phyloP scores from a whole-genome alignment of 345 rosid species.

The Arabis alpina region DNA sequence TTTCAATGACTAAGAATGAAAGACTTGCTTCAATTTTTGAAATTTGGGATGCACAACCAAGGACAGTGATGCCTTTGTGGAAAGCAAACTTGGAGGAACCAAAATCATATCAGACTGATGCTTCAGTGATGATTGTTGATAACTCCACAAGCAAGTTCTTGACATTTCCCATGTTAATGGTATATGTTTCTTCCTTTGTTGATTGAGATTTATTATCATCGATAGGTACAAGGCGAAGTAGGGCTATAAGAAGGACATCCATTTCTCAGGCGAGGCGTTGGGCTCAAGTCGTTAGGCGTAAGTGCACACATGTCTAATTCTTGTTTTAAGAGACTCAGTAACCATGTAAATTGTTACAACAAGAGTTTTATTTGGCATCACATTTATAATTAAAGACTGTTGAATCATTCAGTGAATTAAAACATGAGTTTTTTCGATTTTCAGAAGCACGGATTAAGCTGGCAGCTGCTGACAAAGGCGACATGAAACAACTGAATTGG shows the following conservation, averaged over 20 bases:
- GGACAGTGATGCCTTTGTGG: slow-evolving; percentile 62
- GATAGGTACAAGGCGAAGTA: slow-evolving; percentile 61
- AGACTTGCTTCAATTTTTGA: neutral
- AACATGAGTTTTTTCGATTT: neutral
- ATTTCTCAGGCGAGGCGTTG: slow-evolving; percentile 57
- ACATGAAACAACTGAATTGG: slow-evolving; percentile 66
- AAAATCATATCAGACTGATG: slow-evolving; percentile 60
- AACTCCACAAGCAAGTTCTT: slow-evolving; percentile 69
- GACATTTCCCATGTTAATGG: slow-evolving; percentile 15
- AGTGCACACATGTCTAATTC: slow-evolving; percentile 41
- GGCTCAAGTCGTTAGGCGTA: slow-evolving; percentile 61
- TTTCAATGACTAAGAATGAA: no score
- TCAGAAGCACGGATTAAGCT: slow-evolving; percentile 72
- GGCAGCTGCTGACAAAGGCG: slow-evolving; percentile 64
- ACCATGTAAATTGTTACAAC: neutral
- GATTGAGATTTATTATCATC: slow-evolving; percentile 50
- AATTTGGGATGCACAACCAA: slow-evolving; percentile 76
- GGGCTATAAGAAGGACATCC: slow-evolving; percentile 46
- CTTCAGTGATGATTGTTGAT: slow-evolving; percentile 64
- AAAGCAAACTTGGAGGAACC: slow-evolving; percentile 73
- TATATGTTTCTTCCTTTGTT: slow-evolving; percentile 22
- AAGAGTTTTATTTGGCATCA: no score
- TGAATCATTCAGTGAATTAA: no score
- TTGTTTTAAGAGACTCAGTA: neutral
- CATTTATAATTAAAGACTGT: no score